Conservation (phyloP, 805 yeast genomes). For the Candida germanica region DNA sequence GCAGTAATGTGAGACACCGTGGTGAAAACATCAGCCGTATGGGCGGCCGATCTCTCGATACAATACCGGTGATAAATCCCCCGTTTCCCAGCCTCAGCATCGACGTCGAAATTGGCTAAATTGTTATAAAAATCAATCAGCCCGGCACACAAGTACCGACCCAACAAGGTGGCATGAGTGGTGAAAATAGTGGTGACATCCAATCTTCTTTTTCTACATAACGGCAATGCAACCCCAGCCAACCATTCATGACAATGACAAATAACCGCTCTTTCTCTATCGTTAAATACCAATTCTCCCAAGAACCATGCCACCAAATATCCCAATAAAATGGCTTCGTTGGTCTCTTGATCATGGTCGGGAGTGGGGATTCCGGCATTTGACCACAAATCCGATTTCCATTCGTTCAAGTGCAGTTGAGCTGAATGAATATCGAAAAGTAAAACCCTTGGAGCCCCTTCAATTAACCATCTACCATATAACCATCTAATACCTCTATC, state of each 20-base stretch:
- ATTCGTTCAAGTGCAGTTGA: constrained; percentile 66
- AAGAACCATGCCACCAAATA: constrained; percentile 95
- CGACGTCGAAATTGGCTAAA: constrained; percentile 85
- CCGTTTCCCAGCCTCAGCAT: constrained; percentile 95
- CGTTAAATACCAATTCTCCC: constrained; percentile 87
- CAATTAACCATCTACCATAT: constrained; percentile 96
- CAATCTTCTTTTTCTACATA: constrained; percentile 85
- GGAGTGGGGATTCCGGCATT: constrained; percentile 93
- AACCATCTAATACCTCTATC: constrained; percentile 77
- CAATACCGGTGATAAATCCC: constrained; percentile 97
- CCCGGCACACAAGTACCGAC: constrained; percentile 95
- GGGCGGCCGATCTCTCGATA: constrained; percentile 94
- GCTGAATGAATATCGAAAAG: constrained; percentile 85
- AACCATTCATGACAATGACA: constrained; percentile 98
- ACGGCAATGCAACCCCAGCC: constrained; percentile 93
- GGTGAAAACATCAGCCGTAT: constrained; percentile 93
- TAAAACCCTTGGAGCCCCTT: constrained; percentile 93
- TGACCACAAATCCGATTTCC: constrained; percentile 93
- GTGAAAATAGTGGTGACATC: constrained; percentile 96
- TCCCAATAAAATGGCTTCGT: constrained; percentile 90
- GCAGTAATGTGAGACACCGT: constrained; percentile 99
- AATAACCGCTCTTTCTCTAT: constrained; percentile 82
- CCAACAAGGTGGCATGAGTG: constrained; percentile 94
- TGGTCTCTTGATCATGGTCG: constrained; percentile 79
- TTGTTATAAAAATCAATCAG: constrained; percentile 94